These are phyloP conservation scores for Leptographium wingfieldii DNA, from an alignment of 2,329 filamentous ascomycete genomes.

Conservation along the genomic window DNA sequence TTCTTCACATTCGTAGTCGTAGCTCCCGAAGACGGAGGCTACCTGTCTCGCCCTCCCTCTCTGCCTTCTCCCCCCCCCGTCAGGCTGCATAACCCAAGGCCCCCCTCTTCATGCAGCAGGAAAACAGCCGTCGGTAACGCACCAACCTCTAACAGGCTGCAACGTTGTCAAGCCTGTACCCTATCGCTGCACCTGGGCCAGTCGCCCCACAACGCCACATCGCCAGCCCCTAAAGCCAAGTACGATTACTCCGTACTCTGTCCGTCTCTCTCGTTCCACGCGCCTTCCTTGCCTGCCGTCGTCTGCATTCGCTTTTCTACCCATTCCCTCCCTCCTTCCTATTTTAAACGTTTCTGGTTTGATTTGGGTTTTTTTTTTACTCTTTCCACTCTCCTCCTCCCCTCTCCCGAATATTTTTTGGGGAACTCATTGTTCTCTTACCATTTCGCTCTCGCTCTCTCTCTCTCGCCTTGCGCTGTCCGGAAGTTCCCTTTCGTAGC, in stretches of 20 bases:
- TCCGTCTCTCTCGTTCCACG: background rate
- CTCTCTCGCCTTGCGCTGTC: slow-evolving; percentile 4
- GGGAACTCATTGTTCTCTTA: background rate
- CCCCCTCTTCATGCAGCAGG: background rate
- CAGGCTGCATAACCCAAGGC: background rate
- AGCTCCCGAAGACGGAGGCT: too few species aligned
- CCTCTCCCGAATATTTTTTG: slow-evolving; percentile 14
- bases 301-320: background rate
- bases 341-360: slow-evolving; percentile 10
- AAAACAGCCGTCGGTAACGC: background rate
- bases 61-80: slow-evolving; percentile 2
- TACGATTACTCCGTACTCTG: background rate
- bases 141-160: background rate
- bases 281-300: background rate
- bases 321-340: slow-evolving; percentile 14
- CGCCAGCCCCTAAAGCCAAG: background rate
- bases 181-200: background rate
- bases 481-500: background rate
- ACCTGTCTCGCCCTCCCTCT: slow-evolving; percentile 1
- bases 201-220: background rate
- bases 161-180: background rate
- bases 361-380: background rate
- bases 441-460: too few species aligned
- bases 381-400: slow-evolving; percentile 15
- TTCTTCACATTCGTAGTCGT: background rate